Evolutionary conservation across 1,284 basidiomycete genomes (phyloP), one percentile per base, ranked within the genome.

Genomic region (Pseudozyma sp.): DNA sequence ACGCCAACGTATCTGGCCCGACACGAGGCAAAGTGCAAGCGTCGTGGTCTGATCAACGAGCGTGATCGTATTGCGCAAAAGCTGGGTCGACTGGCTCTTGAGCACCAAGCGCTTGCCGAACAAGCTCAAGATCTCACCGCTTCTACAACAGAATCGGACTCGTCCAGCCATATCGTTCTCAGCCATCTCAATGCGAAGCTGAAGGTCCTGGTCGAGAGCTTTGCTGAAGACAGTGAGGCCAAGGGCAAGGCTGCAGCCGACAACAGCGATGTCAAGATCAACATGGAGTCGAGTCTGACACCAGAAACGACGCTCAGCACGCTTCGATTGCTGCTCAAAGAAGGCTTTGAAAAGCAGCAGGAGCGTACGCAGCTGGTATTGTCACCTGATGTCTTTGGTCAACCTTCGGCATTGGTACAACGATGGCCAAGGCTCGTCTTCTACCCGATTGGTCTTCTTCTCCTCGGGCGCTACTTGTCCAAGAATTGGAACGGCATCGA

Each of bases 401-500:
- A 71, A 36, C 81, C 81, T 0, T 67, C 73, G 10, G 35, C 38
- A 3, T 44, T 83, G 8, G 69, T 76, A 8, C 78, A 75, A 47
- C 57, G 67, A 21, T 82, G 81, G 81, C 82, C 82, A 1, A 61
- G 70, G 52, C 67, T 82, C 18, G 71, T 84, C 1, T 57, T 77
- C 4, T 80, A 77, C 9, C 83, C 83, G 0, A 19, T 79, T 18
- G 60, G 70, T 11, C 57, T 72, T 16, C 49, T 77, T 39, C 47
- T 76, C 0, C 31, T 70, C 2, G 64, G 66, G 2, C 70, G 77
- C 8, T 61, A 74, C 48, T 50, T 81, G 10, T 67, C 68, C 0
- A 56, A 64, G 11, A 78, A 82, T 53, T 80, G 82, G 77, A 66
- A 71, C 36, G 66, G 69, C 34, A 70, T 84, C 51, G 54, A 66